Conservation (phyloP, 768 basidiomycete species). For the Pleurotus tuoliensis region DNA sequence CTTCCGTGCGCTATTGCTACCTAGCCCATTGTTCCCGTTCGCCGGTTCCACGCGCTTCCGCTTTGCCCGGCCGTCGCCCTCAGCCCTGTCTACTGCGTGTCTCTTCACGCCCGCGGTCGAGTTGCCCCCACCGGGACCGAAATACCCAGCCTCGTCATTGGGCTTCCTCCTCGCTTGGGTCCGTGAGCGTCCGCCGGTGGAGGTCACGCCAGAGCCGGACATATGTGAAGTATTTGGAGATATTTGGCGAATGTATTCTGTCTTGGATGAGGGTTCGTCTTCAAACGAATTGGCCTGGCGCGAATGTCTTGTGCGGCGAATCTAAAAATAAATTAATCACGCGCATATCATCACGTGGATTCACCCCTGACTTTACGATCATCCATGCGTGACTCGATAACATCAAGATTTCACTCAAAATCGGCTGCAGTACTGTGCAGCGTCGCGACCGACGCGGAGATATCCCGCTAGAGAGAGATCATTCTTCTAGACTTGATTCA, state of each 20-base stretch:
- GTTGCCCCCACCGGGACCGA: conserved; percentile 46
- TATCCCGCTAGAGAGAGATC: no score
- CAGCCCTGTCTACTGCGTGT: conserved; percentile 60
- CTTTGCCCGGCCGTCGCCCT: conserved; percentile 74
- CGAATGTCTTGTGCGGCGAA: no score
- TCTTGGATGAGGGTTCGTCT: no score
- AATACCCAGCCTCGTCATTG: conserved; percentile 70
- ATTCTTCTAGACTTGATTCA: background rate
- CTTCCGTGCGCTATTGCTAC: background rate
- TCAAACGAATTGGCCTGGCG: no score
- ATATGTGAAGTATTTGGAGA: conserved; percentile 15
- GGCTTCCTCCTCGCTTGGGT: conserved; percentile 60
- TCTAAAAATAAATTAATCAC: no score
- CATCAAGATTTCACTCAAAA: no score
- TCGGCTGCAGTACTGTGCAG: no score
- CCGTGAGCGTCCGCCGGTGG: conserved; percentile 55
- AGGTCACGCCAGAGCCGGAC: conserved; percentile 31
- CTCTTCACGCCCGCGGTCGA: conserved; percentile 52
- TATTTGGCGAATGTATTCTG: no score
- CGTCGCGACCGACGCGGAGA: no score
- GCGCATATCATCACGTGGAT: no score
- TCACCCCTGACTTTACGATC: no score
- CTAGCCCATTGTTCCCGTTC: conserved; percentile 15
- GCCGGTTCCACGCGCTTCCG: conserved; percentile 61
- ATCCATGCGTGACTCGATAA: no score